phyloP scores from a whole-genome alignment of 345 rosid genomes.

The Eucalyptus marginata region DNA sequence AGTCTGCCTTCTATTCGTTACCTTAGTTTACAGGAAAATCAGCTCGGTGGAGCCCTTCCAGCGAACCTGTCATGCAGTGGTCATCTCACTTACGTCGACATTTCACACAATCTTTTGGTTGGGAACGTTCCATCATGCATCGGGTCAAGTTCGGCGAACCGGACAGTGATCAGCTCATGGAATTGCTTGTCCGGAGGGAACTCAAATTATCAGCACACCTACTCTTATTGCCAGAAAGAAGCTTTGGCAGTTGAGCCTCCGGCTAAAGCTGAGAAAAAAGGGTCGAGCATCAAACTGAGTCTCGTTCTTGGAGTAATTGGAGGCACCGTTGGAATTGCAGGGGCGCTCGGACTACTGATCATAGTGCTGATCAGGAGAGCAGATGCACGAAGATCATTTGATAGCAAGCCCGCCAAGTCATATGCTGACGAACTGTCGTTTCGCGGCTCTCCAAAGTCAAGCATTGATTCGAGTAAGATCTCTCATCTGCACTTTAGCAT shows the following conservation, averaged over 20 bases:
- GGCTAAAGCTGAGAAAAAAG: slow-evolving; percentile 2
- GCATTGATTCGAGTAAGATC: slow-evolving; percentile 53
- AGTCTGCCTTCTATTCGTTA: slow-evolving; percentile 44
- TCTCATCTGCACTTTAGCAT: not conserved
- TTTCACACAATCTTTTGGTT: slow-evolving; percentile 59
- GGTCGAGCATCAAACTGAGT: slow-evolving; percentile 25
- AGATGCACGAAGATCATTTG: not conserved
- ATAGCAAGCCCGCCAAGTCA: slow-evolving; percentile 21
- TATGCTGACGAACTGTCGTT: slow-evolving; percentile 37
- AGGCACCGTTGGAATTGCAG: slow-evolving; percentile 32
- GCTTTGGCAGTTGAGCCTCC: slow-evolving; percentile 74
- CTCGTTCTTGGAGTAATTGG: slow-evolving; percentile 47
- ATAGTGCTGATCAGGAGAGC: slow-evolving; percentile 35
- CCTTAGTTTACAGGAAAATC: slow-evolving; percentile 42
- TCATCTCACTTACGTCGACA: slow-evolving; percentile 40
- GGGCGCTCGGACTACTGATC: slow-evolving; percentile 24
- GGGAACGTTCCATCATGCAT: slow-evolving; percentile 63
- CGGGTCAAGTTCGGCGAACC: slow-evolving; percentile 25
- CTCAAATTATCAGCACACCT: slow-evolving; percentile 49
- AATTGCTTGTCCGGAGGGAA: slow-evolving; percentile 55
- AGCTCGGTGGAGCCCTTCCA: slow-evolving; percentile 45
- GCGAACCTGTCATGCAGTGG: slow-evolving; percentile 27
- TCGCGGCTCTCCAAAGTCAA: slow-evolving; percentile 37
- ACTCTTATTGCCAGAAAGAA: slow-evolving; percentile 58
- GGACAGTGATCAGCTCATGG: slow-evolving; percentile 56